phyloP scores from a whole-genome alignment of 352 stramenopile species.

The Globisporangium nunn region DNA sequence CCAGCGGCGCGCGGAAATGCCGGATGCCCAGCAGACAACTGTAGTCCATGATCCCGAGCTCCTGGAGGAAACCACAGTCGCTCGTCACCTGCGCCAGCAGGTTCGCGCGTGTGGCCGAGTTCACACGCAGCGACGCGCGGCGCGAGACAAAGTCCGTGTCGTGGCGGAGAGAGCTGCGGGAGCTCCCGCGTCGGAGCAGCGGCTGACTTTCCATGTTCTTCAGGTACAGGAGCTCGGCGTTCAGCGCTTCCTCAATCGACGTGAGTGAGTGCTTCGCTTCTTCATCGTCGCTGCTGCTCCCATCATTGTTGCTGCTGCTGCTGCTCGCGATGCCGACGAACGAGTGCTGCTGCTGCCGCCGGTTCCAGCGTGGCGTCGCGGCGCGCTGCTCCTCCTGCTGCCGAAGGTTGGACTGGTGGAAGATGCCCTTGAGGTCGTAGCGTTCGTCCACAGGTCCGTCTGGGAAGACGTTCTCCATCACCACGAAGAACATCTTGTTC shows the following conservation, averaged over 20 bases:
- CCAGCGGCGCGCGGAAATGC: slow-evolving; percentile 40
- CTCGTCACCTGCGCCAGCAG: slow-evolving; percentile 74
- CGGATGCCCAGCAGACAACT: slow-evolving; percentile 77
- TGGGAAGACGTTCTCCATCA: slow-evolving; percentile 86
- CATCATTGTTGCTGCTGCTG: slow-evolving; percentile 18
- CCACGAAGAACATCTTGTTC: slow-evolving; percentile 89
- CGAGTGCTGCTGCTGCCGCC: background rate
- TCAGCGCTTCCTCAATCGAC: slow-evolving; percentile 16
- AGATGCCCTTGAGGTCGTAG: slow-evolving; percentile 83
- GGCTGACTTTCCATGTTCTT: slow-evolving; percentile 46
- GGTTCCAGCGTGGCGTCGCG: slow-evolving; percentile 29
- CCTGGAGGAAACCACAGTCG: slow-evolving; percentile 79
- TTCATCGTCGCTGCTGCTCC: slow-evolving; percentile 2
- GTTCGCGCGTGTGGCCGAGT: slow-evolving; percentile 63
- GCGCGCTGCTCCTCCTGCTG: slow-evolving; percentile 32
- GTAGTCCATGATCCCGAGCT: slow-evolving; percentile 86
- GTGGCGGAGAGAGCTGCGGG: slow-evolving; percentile 56
- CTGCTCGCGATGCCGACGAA: slow-evolving; percentile 1
- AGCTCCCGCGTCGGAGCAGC: slow-evolving; percentile 42
- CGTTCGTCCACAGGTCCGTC: slow-evolving; percentile 69
- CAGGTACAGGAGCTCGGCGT: slow-evolving; percentile 24
- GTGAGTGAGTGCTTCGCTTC: slow-evolving; percentile 1
- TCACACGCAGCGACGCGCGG: slow-evolving; percentile 59
- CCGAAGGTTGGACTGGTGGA: slow-evolving; percentile 52
- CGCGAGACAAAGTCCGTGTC: slow-evolving; percentile 76